Evolutionary conservation across 495 filamentous ascomycete species (phyloP).

Genomic region (Halenospora varia): DNA sequence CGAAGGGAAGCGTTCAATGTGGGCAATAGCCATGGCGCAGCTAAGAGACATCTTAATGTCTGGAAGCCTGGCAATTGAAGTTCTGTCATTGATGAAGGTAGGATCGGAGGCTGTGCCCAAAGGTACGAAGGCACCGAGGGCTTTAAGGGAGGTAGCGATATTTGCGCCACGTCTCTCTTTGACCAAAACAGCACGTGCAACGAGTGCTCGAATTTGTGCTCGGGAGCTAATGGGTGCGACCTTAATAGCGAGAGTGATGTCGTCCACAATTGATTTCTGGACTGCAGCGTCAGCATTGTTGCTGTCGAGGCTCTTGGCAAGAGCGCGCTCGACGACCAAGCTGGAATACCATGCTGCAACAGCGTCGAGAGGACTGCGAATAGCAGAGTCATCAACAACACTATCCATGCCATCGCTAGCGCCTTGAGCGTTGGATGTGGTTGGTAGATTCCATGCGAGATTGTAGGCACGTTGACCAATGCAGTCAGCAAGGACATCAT

Average conservation of each 20-base stretch:
- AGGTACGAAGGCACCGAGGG: constrained; percentile 40
- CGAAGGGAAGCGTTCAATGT: constrained; percentile 48
- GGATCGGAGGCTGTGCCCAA: constrained; percentile 1
- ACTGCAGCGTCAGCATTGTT: constrained; percentile 10
- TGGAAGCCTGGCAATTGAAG: constrained; percentile 42
- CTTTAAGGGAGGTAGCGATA: constrained; percentile 51
- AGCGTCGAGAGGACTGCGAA: constrained; percentile 84
- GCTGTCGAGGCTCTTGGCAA: constrained; percentile 56
- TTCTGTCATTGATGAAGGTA: constrained; percentile 13
- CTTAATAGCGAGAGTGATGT: constrained; percentile 64
- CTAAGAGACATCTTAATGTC: constrained; percentile 71
- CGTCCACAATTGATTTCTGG: constrained; percentile 44
- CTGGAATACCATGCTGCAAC: constrained; percentile 89
- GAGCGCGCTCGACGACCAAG: constrained; percentile 64
- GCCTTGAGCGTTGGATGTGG: constrained; percentile 55
- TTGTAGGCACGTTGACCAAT: constrained; percentile 88
- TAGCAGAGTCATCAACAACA: constrained; percentile 81
- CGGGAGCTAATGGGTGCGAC: constrained; percentile 77
- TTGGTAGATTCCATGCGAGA: constrained; percentile 81
- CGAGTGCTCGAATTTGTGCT: constrained; percentile 71
- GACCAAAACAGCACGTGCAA: constrained; percentile 60
- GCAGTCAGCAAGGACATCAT: constrained; percentile 69
- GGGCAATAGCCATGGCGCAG: constrained; percentile 75
- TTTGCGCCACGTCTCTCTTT: constrained; percentile 47
- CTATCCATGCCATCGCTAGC: constrained; percentile 71